A percentile compares a stretch with the other conserved stretches of the same genome.
These are phyloP conservation scores for Penicillium daleae DNA, from an alignment of 495 filamentous ascomycete species.

Conservation along the genomic window DNA sequence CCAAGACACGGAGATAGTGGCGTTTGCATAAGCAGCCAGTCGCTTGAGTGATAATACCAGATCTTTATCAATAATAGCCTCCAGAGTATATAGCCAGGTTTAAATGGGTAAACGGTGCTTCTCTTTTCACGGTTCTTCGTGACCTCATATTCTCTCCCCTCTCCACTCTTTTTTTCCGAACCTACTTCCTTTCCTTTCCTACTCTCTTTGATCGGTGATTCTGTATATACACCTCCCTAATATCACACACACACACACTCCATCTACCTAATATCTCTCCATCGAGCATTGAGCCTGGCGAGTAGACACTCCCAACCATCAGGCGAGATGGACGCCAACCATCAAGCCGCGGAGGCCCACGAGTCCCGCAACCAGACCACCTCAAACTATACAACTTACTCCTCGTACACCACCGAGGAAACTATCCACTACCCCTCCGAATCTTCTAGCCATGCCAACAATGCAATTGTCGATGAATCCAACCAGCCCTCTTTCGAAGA, in stretches of 20 bases:
- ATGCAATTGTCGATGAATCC: neutral
- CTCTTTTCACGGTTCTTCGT: neutral
- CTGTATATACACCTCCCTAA: conserved; percentile 20
- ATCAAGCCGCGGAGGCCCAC: conserved; percentile 22
- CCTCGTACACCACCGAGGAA: neutral
- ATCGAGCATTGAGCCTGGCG: conserved; percentile 18
- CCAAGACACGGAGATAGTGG: conserved; percentile 24
- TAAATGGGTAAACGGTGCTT: conserved; percentile 13
- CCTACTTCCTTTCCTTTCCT: neutral
- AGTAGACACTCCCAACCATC: conserved; percentile 12
- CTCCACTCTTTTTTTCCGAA: conserved; percentile 12
- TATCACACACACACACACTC: conserved; percentile 15
- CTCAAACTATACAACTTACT: neutral
- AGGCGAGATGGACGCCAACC: conserved; percentile 31
- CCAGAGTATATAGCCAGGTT: neutral
- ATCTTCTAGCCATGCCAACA: neutral
- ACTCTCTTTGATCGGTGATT: neutral
- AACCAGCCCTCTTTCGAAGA: conserved; percentile 9
- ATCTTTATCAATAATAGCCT: too few species aligned
- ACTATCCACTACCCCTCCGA: neutral
- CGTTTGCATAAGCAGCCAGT: conserved; percentile 7
- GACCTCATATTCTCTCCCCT: conserved; percentile 2
- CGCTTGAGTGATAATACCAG: neutral
- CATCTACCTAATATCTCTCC: conserved; percentile 10
- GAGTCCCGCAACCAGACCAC: conserved; percentile 6